Conservation (phyloP, 192 early-diverging fungal species). For the Coemansia sp. region DNA sequence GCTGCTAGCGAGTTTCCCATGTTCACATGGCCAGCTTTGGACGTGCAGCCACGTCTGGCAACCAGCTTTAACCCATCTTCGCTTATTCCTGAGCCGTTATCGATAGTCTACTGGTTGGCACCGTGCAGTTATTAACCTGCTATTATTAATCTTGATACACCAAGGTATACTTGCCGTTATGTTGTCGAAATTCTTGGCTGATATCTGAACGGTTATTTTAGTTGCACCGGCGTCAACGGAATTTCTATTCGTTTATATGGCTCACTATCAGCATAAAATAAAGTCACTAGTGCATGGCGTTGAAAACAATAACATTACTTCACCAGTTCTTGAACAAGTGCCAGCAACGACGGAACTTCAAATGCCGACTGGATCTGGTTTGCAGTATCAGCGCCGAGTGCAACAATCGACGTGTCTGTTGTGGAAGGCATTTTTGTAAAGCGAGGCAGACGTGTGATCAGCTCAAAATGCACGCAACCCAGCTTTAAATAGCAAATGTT, state of each 20-base stretch:
- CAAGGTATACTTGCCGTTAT: slow-evolving; percentile 18
- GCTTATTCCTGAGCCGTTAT: slow-evolving; percentile 21
- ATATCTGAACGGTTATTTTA: slow-evolving; percentile 11
- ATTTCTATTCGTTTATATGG: too few species aligned
- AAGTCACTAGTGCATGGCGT: too few species aligned
- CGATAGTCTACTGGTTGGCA: slow-evolving; percentile 3
- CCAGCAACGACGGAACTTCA: slow-evolving; percentile 15
- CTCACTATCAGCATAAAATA: too few species aligned
- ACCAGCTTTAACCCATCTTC: slow-evolving; percentile 9
- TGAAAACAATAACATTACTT: too few species aligned
- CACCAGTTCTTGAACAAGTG: slow-evolving; percentile 35
- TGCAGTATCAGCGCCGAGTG: slow-evolving; percentile 10
- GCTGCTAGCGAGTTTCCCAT: slow-evolving; percentile 24
- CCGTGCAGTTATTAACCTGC: background rate
- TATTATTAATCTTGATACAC: background rate
- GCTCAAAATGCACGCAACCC: too few species aligned
- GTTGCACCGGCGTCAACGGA: slow-evolving; percentile 13
- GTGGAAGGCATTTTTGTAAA: slow-evolving; percentile 17
- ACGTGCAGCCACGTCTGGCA: slow-evolving; percentile 18
- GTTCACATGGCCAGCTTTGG: slow-evolving; percentile 2
- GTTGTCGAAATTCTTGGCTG: slow-evolving; percentile 13
- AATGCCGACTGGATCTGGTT: slow-evolving; percentile 25
- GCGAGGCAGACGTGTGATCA: too few species aligned
- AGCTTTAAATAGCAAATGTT: too few species aligned
- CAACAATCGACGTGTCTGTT: background rate